These are phyloP conservation scores for Paraconiothyrium sp. DNA, from an alignment of 2,329 filamentous ascomycete species.

Conservation along the genomic window DNA sequence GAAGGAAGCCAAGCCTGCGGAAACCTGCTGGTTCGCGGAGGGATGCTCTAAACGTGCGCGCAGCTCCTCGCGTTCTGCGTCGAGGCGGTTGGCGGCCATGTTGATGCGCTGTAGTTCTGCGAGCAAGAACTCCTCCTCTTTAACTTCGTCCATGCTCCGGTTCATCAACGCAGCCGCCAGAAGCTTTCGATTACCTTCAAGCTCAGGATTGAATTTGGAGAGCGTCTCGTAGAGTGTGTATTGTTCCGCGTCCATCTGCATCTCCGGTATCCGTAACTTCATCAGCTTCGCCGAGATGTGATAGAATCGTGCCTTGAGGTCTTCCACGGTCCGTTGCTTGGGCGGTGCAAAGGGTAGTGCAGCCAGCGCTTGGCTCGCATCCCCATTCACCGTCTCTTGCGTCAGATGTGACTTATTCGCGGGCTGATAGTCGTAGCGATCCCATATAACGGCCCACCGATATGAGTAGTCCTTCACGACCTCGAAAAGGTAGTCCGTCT, in stretches of 20 bases:
- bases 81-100: conserved; percentile 83
- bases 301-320: conserved; percentile 92
- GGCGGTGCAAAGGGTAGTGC: conserved; percentile 54
- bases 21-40: conserved; percentile 58
- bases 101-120: conserved; percentile 93
- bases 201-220: conserved; percentile 82
- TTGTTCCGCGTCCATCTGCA: conserved; percentile 82
- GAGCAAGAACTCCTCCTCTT: conserved; percentile 89
- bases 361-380: conserved; percentile 37
- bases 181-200: conserved; percentile 83
- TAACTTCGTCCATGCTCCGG: conserved; percentile 84
- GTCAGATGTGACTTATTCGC: conserved; percentile 35
- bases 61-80: conserved; percentile 86
- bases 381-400: conserved; percentile 31
- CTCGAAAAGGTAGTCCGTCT: conserved; percentile 89
- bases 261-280: conserved; percentile 51
- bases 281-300: conserved; percentile 70
- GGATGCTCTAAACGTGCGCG: conserved; percentile 89
- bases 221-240: conserved; percentile 86
- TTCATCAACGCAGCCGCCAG: conserved; percentile 83
- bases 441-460: conserved; percentile 90
- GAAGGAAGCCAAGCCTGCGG: conserved; percentile 64
- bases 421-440: conserved; percentile 82
- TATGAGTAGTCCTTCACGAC: conserved; percentile 82
- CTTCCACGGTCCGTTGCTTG: conserved; percentile 78